Base-by-base conservation (phyloP, 768 basidiomycete species). In the Boletus insuetus region DNA sequence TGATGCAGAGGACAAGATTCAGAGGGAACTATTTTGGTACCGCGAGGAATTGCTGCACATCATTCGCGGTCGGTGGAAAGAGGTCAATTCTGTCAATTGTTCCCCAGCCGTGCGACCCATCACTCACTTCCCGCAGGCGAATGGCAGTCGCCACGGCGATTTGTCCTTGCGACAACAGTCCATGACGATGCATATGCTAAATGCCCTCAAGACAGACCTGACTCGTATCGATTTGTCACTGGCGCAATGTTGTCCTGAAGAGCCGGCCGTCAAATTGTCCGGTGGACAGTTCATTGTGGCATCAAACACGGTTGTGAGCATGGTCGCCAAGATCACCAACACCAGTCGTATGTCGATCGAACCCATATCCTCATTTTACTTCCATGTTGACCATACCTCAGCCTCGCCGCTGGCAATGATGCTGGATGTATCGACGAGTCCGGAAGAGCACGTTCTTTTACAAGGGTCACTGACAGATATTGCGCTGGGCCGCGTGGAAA, bases 11-110 rank as follows among this genome's bases (percentile, higher is more conserved):
- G 80, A 87, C 56, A 77, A 75, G 41, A 65, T 77, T 11, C 87
- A 93, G 66, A 79, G 85, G 38, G 90, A 94, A 66, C 68, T 95
- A 16, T 99, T 98, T 75, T 99, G 97, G 97, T 96, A 97, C 68
- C 80, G 95, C 35, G 95, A 99, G 69, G 85, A 87, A 58, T 73
- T 99, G 11, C 81, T 98, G 63, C 82, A 82, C 44, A 72, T 74
- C 47, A 68, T 98, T 14, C 75, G 74, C 13, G 87, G 87, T 11
- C 77, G 75, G 17, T 99, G 97, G 97, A 81, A 81, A 65, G 97
- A 98, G 82, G 95, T 93, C 55, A 55, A 51, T 32, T 37, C 49
- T 55, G 19, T 34, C 31, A 7, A 34, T 6, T 22, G 13, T 19
- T 43, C 20, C 37, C 19, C 17, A 24, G 32, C 13, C 35, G 20